A percentile compares a stretch with the other conserved stretches of the same genome.
These are phyloP conservation scores for Spinellus fusiger DNA, from an alignment of 192 early-diverging fungal genomes.

Conservation along the genomic window DNA sequence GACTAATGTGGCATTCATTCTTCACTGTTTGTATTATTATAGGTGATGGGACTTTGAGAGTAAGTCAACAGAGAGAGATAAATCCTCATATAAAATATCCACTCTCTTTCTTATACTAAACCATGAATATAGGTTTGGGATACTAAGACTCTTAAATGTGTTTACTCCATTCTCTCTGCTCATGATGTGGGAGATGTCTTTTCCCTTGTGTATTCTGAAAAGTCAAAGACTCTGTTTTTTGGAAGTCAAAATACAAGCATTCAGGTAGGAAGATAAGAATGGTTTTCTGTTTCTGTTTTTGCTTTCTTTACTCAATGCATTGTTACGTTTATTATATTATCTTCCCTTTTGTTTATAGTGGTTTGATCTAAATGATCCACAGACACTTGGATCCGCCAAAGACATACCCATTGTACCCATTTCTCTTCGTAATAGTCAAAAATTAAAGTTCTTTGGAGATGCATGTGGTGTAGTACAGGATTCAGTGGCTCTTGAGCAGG, in stretches of 20 bases:
- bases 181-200: conserved; percentile 69
- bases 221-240: conserved; percentile 52
- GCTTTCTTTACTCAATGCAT: conserved; percentile 18
- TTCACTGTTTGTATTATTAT: conserved; percentile 27
- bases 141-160: conserved; percentile 48
- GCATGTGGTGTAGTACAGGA: background rate
- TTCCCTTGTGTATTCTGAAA: conserved; percentile 54
- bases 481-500: conserved; percentile 28
- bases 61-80: conserved; percentile 5
- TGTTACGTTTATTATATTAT: conserved; percentile 24
- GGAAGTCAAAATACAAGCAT: conserved; percentile 78
- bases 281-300: too few species aligned
- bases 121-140: conserved; percentile 48
- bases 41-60: conserved; percentile 68
- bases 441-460: conserved; percentile 28
- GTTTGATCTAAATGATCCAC: conserved; percentile 30
- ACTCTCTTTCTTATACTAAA: background rate
- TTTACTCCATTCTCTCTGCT: conserved; percentile 59
- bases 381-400: conserved; percentile 9
- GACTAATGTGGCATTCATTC: background rate
- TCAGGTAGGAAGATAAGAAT: conserved; percentile 37
- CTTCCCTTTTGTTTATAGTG: conserved; percentile 16
- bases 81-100: too few species aligned
- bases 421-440: conserved; percentile 19
- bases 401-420: conserved; percentile 13